Evolutionary conservation across 164 flowering plant species (phyloP).

Genomic region (Protea cynaroides): DNA sequence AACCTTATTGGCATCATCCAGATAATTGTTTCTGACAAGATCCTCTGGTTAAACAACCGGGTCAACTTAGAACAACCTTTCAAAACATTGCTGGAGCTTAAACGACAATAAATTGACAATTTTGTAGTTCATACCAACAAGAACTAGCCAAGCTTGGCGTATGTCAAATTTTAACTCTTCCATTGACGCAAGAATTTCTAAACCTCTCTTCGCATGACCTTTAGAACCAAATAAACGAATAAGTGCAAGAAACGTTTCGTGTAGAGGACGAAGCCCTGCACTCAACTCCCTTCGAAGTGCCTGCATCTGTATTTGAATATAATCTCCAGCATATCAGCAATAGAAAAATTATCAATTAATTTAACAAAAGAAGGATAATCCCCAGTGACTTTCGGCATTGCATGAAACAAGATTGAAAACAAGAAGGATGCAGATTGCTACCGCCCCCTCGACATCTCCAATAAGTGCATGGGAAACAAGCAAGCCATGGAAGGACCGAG

Average conservation of each 20-base stretch:
- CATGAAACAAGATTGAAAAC: background rate
- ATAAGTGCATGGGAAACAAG: conserved; percentile 62
- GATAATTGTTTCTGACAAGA: conserved; percentile 57
- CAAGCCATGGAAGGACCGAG: conserved; percentile 86
- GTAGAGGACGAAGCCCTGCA: conserved; percentile 80
- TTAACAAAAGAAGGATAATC: too few relatives aligned
- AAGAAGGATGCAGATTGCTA: conserved; percentile 13
- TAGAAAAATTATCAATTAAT: background rate
- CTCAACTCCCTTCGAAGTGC: conserved; percentile 78
- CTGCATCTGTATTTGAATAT: conserved; percentile 59
- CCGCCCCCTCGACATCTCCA: conserved; percentile 78
- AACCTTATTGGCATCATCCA: conserved; percentile 81
- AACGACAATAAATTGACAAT: background rate
- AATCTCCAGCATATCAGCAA: conserved; percentile 12
- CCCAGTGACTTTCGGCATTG: background rate
- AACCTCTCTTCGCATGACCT: conserved; percentile 67
- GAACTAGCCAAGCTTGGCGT: conserved; percentile 83
- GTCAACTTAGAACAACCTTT: conserved; percentile 10
- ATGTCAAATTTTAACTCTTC: conserved; percentile 81
- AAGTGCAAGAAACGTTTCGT: conserved; percentile 80
- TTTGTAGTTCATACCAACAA: conserved; percentile 49
- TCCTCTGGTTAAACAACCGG: conserved; percentile 50
- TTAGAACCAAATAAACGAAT: conserved; percentile 80
- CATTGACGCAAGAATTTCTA: conserved; percentile 91
- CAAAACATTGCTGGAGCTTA: conserved; percentile 4